Base-by-base conservation (phyloP, 2,329 filamentous ascomycete genomes). In the Aspergillus pseudonomiae region DNA sequence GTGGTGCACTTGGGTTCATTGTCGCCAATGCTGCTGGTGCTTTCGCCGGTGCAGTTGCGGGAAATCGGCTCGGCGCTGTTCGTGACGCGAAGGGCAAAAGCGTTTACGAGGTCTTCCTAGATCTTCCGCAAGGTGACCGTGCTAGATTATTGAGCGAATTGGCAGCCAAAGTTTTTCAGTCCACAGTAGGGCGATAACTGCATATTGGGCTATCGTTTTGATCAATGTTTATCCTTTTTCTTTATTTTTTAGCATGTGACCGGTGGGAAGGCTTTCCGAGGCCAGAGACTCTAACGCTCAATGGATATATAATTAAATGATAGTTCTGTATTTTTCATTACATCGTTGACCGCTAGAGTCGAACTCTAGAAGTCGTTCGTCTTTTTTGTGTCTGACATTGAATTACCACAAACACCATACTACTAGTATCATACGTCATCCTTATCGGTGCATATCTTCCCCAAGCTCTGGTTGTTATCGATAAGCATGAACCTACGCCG, bases 11-110 rank as follows among this genome's bases (percentile, higher is more conserved):
- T 77, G 95, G 95, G 0, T 98, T 98, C 78, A 99, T 99, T 70
- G 86, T 98, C 30, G 95, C 90, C 32, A 98, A 98, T 75, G 88
- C 97, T 56, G 92, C 94, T 0, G 95, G 95, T 0, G 85, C 94
- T 73, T 78, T 98, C 43, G 94, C 94, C 0, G 95, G 95, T 3
- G 93, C 92, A 2, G 94, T 97, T 2, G 94, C 94, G 0, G 95
- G 95, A 12, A 98, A 97, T 79, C 82, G 94, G 58, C 80, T 98
- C n/a, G 95, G 95, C 0, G 92, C 92, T 7, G 87, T 99, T 24
- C 85, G 95, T 62, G 95, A 99, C 80, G 88, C 91, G 36, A 93
- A 89, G 79, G 94, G 94, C 26, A 98, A 97, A 88, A 96, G 92
- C 74, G 95, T 99, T 6, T 98, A 96, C 78, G 84, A 89, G 32